Base-by-base conservation (phyloP, 2,329 filamentous ascomycete genomes). In the Harringtonia aguacate region DNA sequence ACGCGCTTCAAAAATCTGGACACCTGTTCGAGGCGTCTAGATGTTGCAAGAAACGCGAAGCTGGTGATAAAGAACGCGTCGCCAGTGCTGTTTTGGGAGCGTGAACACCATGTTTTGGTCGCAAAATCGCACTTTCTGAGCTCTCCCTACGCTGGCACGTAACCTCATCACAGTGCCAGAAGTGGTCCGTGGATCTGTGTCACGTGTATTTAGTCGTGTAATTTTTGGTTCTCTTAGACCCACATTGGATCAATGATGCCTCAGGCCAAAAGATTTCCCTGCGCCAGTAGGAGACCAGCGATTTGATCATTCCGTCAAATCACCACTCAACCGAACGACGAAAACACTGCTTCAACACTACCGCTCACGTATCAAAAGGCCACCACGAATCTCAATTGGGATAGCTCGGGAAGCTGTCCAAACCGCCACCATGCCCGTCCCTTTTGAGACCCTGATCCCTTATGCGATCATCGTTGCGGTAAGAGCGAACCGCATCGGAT, bases 381-480 rank as follows among this genome's bases (percentile, higher is more conserved):
- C 46, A 39, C 27, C 45, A 44, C 36, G 46, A 28, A 39, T 15
- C 9, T 35, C 29, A 38, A 50, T 44, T 51, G 45, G 27, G 20
- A 44, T 14, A 30, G 31, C 9, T 13, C n/a, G 7, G 8, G 34
- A 18, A n/a, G n/a, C 13, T 27, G 24, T 27, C 9, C 14, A 9
- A 30, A 28, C 51, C 48, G 50, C 49, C 62, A 61, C 57, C 43
- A 81, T 81, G 77, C 73, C 73, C 47, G 64, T 81, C 51, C 77
- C 77, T 39, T 81, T 80, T 64, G 77, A 81, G 62, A 65, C 75
- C 40, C 58, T 81, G 52, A 67, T 81, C 62, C 77, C 77, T 36
- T 81, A 80, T 61, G 77, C 65, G 61, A 79, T 81, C 68, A 75
- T 81, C 61, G 61, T 76, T 55, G 68, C 62, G 57, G 77, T 81